Evolutionary conservation across 1,139 yeast genomes (phyloP), one percentile per base, ranked within the genome.

Genomic region (Scheffersomyces quercinus): DNA sequence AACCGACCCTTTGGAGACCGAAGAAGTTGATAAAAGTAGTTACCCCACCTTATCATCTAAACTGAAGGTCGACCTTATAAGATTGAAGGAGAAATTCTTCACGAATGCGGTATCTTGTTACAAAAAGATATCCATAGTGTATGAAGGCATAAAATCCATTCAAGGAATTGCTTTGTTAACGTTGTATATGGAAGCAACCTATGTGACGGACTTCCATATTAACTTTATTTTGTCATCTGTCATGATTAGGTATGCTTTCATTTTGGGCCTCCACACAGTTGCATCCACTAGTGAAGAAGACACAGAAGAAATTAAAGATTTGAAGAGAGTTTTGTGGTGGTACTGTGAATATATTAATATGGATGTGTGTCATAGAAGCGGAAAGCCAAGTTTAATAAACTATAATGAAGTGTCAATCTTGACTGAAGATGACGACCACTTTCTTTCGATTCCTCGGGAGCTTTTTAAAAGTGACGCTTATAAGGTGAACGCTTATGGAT

Each of bases 141-240:
- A 54, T 32, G 67, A 62, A 36, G 63, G 66, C 4, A 33, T 15
- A 13, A 31, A 24, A 31, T 14, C 20, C 7, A 14, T 31, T 20
- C 35, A 14, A 31, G 20, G 35, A 31, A 9, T 31, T 31, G 47
- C 63, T 2, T 50, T 64, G 28, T 45, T 64, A 36, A 48, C 55
- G 7, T 30, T 56, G 9, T 62, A 53, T 36, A 47, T 63, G 26
- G 67, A 64, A 34, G 51, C 57, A 3, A 50, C 51, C 10, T 61
- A 56, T 48, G 43, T 59, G 5, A 52, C 62, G 10, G 62, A 59
- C 35, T 52, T 62, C 29, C 60, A 62, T 30, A 53, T 60, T 35
- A 58, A 58, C 37, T 54, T 54, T 39, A 48, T 48, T 12, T 45
- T 65, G 28, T 47, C 54, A 2, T 48, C 62, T 4, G 44, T 53